phyloP scores from a whole-genome alignment of 2,329 filamentous ascomycete species.

The Blastomyces percursus region DNA sequence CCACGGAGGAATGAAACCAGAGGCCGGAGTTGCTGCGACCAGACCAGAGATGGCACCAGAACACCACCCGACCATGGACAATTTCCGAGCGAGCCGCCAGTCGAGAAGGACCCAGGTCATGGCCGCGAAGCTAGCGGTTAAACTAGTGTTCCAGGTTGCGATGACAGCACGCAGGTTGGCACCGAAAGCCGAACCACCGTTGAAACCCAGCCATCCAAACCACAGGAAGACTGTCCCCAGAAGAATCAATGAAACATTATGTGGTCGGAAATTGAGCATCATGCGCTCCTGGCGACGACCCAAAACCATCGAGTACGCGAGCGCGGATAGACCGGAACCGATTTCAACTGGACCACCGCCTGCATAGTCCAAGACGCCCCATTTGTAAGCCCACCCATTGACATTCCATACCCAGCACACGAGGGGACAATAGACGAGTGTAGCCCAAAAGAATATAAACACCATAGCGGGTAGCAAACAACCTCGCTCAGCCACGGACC shows the following conservation, averaged over 20 bases:
- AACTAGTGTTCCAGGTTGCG: slow-evolving; percentile 96
- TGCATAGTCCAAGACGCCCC: slow-evolving; percentile 91
- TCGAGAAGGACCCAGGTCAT: slow-evolving; percentile 94
- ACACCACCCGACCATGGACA: slow-evolving; percentile 90
- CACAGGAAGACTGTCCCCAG: slow-evolving; percentile 91
- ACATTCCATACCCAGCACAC: slow-evolving; percentile 95
- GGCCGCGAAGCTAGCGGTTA: slow-evolving; percentile 83
- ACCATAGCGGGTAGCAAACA: slow-evolving; percentile 88
- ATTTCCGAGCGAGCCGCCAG: slow-evolving; percentile 87
- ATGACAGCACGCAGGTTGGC: slow-evolving; percentile 89
- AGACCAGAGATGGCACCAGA: slow-evolving; percentile 78
- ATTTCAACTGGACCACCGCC: slow-evolving; percentile 97
- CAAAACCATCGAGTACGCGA: slow-evolving; percentile 92
- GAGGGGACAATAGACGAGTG: slow-evolving; percentile 91
- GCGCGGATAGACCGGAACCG: slow-evolving; percentile 78
- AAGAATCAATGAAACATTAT: slow-evolving; percentile 96
- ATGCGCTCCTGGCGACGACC: slow-evolving; percentile 96
- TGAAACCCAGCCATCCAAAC: slow-evolving; percentile 99
- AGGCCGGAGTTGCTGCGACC: slow-evolving; percentile 75
- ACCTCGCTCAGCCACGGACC: slow-evolving; percentile 86
- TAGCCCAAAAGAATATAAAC: slow-evolving; percentile 93
- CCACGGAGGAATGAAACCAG: slow-evolving; percentile 65
- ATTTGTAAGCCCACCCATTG: slow-evolving; percentile 85
- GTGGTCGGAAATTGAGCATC: slow-evolving; percentile 99
- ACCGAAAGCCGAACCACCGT: slow-evolving; percentile 88